Base-by-base conservation (phyloP, 768 basidiomycete genomes). In the Phanerodontia chrysosporium region DNA sequence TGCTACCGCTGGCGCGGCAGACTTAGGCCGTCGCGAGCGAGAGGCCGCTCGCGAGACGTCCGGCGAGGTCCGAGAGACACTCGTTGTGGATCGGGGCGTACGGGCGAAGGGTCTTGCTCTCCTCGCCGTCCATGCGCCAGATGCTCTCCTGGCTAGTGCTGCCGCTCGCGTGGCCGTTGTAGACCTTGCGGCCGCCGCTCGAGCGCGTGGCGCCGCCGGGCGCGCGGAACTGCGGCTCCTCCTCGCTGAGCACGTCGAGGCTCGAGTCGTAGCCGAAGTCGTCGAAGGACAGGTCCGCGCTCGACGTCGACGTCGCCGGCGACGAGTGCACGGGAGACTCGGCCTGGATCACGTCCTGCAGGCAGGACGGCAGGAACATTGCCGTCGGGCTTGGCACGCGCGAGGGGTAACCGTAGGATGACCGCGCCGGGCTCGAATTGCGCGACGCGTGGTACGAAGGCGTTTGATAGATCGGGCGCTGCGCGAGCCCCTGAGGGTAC, bases 111-210 rank as follows among this genome's bases (percentile, higher is more conserved):
- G 76, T 78, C 63, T 80, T 81, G 66, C 76, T 83, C 71, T 91
- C 89, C 65, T 89, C 86, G 21, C 85, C 85, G 59, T 88, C 88
- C 42, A 91, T 66, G 53, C 77, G 78, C 89, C 89, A 91, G 57
- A 91, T 91, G 60, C 83, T 89, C 8, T 42, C 39, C 39, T 42
- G 8, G 39, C 8, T 18, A 5, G 39, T 7, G 8, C 8, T 18
- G 9, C 72, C 73, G 25, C 79, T 16, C 45, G 12, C 66, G 46
- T 76, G 68, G 21, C 74, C 67, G 49, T 66, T 70, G 24, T 68
- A 72, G 67, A 54, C 75, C 66, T 36, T 69, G 62, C 60, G 65
- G 55, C 64, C 57, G 44, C 63, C 61, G 51, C 66, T 64, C 56
- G 60, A 67, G 49, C 70, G 73, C 58, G 46, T 66, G 68, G 59